A percentile compares a stretch with the other conserved stretches of the same genome.
Conservation (phyloP, 2,329 filamentous ascomycete genomes). For the Fusarium dimerum region DNA sequence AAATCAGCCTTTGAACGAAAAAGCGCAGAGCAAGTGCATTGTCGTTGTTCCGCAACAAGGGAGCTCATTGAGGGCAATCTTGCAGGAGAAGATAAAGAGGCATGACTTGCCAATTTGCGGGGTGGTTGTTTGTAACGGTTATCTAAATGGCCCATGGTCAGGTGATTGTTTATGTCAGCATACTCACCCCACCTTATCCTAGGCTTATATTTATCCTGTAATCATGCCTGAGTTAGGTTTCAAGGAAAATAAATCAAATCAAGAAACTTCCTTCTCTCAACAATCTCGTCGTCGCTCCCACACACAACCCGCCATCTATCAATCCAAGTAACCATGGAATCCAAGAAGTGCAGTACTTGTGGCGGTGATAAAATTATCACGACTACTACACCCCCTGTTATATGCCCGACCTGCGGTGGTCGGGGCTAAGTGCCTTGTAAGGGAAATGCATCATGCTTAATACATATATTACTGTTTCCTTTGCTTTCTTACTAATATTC, state of each 20-base stretch:
- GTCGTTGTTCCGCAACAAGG: not conserved
- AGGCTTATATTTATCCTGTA: too few species aligned
- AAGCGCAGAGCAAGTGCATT: not conserved
- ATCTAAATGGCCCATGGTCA: not conserved
- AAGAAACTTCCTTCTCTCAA: not conserved
- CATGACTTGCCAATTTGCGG: not conserved
- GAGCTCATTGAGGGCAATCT: not conserved
- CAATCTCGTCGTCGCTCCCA: not conserved
- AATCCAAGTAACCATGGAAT: not conserved
- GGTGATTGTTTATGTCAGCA: not conserved
- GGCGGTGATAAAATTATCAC: not conserved
- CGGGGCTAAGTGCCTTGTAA: not conserved
- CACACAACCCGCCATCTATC: not conserved
- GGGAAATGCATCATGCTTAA: not conserved
- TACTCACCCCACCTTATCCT: too few species aligned
- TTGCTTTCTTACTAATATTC: not conserved
- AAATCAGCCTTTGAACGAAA: not conserved
- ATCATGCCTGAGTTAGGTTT: too few species aligned
- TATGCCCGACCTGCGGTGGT: not conserved
- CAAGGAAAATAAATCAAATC: too few species aligned
- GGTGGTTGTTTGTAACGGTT: not conserved
- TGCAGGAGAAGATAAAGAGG: not conserved
- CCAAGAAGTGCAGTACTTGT: not conserved
- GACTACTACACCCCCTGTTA: too few species aligned
- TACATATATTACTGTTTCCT: not conserved